phyloP scores from a whole-genome alignment of 805 yeast species.

The Sporopachydermia quercuum region DNA sequence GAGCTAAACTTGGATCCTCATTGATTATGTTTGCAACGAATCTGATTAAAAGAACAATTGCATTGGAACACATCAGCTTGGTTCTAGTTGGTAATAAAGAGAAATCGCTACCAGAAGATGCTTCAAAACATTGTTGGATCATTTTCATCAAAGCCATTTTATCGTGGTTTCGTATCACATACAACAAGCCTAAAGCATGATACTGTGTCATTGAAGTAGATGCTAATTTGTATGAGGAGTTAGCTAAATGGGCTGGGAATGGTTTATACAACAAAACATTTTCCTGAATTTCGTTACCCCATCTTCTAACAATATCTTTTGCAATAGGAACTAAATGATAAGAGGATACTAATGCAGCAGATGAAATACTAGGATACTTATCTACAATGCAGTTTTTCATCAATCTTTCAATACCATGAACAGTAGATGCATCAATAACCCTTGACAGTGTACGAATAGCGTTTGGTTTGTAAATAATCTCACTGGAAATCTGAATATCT shows the following conservation, averaged over 20 bases:
- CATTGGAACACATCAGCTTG: slow-evolving; percentile 26
- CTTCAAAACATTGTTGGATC: slow-evolving; percentile 39
- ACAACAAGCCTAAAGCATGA: slow-evolving; percentile 86
- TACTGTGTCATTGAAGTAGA: slow-evolving; percentile 81
- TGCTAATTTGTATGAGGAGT: slow-evolving; percentile 35
- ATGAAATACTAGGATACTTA: slow-evolving; percentile 70
- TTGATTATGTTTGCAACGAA: slow-evolving; percentile 56
- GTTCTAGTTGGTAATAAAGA: slow-evolving; percentile 35
- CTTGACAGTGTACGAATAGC: slow-evolving; percentile 86
- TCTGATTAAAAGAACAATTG: slow-evolving; percentile 74
- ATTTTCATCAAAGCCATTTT: slow-evolving; percentile 87
- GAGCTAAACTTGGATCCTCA: slow-evolving; percentile 54
- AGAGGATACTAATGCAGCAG: slow-evolving; percentile 88
- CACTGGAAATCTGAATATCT: slow-evolving; percentile 79
- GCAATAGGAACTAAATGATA: slow-evolving; percentile 84
- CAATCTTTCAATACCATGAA: slow-evolving; percentile 83
- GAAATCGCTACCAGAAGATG: slow-evolving; percentile 37
- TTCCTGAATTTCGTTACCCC: slow-evolving; percentile 90
- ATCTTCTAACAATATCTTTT: slow-evolving; percentile 82
- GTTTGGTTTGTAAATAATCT: slow-evolving; percentile 75
- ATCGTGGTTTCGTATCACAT: slow-evolving; percentile 79
- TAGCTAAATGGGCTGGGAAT: slow-evolving; percentile 13
- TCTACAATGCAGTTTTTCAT: slow-evolving; percentile 90
- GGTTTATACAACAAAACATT: slow-evolving; percentile 52
- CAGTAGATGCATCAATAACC: slow-evolving; percentile 80